Conservation (phyloP, 352 stramenopile genomes). For the Phytophthora brassicae region DNA sequence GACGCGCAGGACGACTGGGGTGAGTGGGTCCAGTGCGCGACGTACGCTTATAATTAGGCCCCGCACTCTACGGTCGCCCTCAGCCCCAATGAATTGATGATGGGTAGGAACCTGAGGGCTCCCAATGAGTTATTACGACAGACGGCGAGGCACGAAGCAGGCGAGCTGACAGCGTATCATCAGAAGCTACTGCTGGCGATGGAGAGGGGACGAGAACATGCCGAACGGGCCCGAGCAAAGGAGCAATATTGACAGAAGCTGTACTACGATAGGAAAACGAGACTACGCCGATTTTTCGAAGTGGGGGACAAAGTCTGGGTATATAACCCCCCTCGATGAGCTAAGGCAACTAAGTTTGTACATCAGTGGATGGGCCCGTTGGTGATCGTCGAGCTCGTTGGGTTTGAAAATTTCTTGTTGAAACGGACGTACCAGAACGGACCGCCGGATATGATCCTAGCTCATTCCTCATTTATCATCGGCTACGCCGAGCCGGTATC, state of each 20-base stretch:
- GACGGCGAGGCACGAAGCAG: background rate
- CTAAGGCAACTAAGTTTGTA: constrained; percentile 8
- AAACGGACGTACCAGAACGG: background rate
- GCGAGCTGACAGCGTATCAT: background rate
- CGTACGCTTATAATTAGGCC: background rate
- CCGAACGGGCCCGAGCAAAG: background rate
- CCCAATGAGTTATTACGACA: background rate
- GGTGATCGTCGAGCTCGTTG: background rate
- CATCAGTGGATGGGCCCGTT: constrained; percentile 2
- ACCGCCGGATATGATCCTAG: background rate
- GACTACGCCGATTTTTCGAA: background rate
- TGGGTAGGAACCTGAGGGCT: background rate
- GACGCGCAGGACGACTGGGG: background rate
- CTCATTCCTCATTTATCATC: too few species aligned
- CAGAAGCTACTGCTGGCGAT: background rate
- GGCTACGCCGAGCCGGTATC: too few species aligned
- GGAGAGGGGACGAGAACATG: background rate
- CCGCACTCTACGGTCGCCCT: background rate
- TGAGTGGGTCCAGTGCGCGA: background rate
- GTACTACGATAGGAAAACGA: background rate
- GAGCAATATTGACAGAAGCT: background rate
- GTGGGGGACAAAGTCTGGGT: constrained; percentile 1
- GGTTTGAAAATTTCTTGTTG: background rate
- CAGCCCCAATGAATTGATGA: background rate
- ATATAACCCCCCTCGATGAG: background rate